Conservation (phyloP, 768 basidiomycete genomes). For the Pleurotus cornucopiae region DNA sequence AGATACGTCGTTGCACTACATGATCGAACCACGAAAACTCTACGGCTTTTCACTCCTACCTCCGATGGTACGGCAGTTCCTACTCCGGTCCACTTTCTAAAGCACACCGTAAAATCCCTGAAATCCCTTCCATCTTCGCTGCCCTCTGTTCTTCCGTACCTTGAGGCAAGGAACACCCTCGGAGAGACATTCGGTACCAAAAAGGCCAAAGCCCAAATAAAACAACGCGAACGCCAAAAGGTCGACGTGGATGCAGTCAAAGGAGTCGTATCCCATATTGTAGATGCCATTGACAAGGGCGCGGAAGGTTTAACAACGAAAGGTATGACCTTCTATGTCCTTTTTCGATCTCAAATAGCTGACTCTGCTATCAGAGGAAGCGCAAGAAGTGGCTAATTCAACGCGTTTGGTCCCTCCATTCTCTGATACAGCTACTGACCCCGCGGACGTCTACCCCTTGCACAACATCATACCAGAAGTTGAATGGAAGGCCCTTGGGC, state of each 20-base stretch:
- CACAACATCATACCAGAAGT: conserved; percentile 74
- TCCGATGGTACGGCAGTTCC: conserved; percentile 38
- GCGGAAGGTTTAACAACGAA: conserved; percentile 64
- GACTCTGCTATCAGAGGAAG: conserved; percentile 47
- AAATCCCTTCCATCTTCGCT: conserved; percentile 56
- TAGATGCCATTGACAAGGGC: conserved; percentile 76
- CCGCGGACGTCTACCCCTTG: conserved; percentile 70
- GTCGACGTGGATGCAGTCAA: conserved; percentile 89
- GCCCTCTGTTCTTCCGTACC: conserved; percentile 47
- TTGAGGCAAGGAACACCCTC: conserved; percentile 68
- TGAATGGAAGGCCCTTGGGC: conserved; percentile 72
- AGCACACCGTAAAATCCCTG: conserved; percentile 79
- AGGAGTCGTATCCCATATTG: conserved; percentile 74
- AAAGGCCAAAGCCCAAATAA: conserved; percentile 85
- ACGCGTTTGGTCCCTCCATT: conserved; percentile 76
- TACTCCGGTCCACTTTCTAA: conserved; percentile 61
- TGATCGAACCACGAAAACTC: conserved; percentile 68
- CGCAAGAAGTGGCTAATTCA: conserved; percentile 56
- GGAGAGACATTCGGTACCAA: conserved; percentile 94
- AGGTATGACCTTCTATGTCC: conserved; percentile 39
- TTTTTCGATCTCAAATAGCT: background rate
- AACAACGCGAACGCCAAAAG: conserved; percentile 82
- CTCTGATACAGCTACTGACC: conserved; percentile 58
- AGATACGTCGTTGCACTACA: conserved; percentile 86
- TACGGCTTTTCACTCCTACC: conserved; percentile 46